Conservation (phyloP, 306 rosid genomes). For the Sesbania bispinosa region DNA sequence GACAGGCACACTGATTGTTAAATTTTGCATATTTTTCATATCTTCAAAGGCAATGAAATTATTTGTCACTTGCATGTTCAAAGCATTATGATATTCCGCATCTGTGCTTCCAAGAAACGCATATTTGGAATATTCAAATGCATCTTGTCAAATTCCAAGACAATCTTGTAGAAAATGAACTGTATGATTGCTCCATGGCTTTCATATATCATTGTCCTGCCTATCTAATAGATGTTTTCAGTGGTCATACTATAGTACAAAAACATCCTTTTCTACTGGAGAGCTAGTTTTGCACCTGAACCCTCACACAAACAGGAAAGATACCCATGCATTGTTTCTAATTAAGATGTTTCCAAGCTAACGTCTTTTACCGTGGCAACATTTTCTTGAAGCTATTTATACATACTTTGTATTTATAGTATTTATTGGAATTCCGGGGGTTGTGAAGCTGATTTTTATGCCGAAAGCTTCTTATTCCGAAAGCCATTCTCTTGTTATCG, state of each 20-base stretch:
- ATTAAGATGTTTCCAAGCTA: background rate
- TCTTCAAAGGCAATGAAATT: background rate
- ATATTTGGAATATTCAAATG: background rate
- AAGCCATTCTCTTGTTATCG: constrained; percentile 4
- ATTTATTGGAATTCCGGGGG: background rate
- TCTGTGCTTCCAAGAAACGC: background rate
- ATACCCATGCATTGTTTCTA: background rate
- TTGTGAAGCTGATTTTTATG: background rate
- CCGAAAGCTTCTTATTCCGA: background rate
- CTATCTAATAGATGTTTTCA: constrained; percentile 2
- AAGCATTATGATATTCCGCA: constrained; percentile 10
- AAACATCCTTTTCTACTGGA: background rate
- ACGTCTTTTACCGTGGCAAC: background rate
- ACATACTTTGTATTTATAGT: background rate
- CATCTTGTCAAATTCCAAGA: constrained; percentile 9
- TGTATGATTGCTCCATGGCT: background rate
- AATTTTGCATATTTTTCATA: constrained; percentile 6
- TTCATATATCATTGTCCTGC: background rate
- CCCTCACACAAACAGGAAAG: background rate
- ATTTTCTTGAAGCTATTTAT: background rate
- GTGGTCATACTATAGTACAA: background rate
- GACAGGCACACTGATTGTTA: background rate
- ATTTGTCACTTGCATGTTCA: constrained; percentile 1
- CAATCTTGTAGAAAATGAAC: background rate
- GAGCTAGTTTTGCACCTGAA: background rate